Evolutionary conservation across 495 filamentous ascomycete genomes (phyloP), one percentile per base, ranked within the genome.

Genomic region (Elasticomyces elasticus): DNA sequence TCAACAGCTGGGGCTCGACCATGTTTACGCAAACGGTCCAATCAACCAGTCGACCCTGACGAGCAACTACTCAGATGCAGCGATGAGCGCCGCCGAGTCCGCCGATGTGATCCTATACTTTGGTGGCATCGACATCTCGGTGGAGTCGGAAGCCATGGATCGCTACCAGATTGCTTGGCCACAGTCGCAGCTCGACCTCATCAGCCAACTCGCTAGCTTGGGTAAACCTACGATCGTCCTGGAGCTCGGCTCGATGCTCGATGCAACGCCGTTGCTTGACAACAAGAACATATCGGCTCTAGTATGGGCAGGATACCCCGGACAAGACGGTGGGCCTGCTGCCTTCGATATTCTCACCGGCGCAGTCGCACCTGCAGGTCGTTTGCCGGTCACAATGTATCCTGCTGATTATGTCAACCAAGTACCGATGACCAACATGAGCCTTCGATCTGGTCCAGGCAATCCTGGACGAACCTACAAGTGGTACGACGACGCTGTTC

Each of bases 221-320:
- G 69, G 69, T 6, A 82, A 82, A 58, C 79, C 79, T 0, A 63
- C 79, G 38, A 58, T 82, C 17, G 72, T 84, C 0, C 60, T 81
- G 0, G 76, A 81, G 51, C 76, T 81, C 74, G 79, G 79, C 43
- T 57, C 65, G 51, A 57, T 69, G 61, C 35, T 68, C 22, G 64
- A 67, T 51, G 62, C 53, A n/a, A 58, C 58, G 0, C 54, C 57
- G 2, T 51, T 65, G 30, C 40, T 56, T 23, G 61, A 54, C 23
- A 78, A 75, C 62, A 60, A 67, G 11, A 74, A 76, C 49, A 67
- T 82, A 50, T 74, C 70, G 31, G 71, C 77, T 1, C 64, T 82
- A 5, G 38, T 81, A 17, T 82, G 78, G 78, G 79, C 68, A 12
- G 78, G 77, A 1, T 82, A 81, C 60, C 78, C 77, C 0, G 78